These are phyloP conservation scores for Raffaelea arxii DNA, from an alignment of 2,329 filamentous ascomycete species.

Conservation along the genomic window DNA sequence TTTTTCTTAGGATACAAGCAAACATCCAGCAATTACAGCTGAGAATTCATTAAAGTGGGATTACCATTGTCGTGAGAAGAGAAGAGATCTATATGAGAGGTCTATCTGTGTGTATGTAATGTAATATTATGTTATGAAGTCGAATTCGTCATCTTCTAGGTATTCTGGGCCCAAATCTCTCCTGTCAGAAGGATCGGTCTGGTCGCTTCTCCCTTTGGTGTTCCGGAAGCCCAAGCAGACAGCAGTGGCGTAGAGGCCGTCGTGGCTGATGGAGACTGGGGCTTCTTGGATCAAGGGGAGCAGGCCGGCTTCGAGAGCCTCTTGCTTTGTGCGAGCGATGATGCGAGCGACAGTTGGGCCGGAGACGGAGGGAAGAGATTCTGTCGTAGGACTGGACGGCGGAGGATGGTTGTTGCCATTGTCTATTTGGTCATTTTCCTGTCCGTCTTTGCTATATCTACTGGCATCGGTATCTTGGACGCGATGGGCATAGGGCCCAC, in stretches of 20 bases:
- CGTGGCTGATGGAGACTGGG: slow-evolving; percentile 75
- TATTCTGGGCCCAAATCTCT: no score
- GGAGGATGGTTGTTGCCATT: neutral
- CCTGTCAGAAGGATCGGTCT: no score
- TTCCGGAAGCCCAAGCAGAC: slow-evolving; percentile 44
- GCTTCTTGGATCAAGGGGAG: slow-evolving; percentile 53
- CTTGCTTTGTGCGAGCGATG: neutral
- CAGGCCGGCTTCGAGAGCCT: neutral
- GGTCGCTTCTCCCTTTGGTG: neutral
- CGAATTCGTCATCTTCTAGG: no score
- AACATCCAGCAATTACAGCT: no score
- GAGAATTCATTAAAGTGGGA: no score
- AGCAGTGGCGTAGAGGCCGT: slow-evolving; percentile 70
- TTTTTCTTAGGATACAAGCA: neutral
- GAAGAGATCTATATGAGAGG: no score
- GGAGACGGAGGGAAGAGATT: no score
- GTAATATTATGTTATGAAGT: no score
- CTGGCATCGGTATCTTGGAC: slow-evolving; percentile 5
- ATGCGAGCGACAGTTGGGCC: no score
- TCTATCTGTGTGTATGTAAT: no score
- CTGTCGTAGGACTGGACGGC: neutral
- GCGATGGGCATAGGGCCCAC: slow-evolving; percentile 32
- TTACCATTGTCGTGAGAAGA: no score
- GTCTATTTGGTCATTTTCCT: no score
- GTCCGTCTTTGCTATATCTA: slow-evolving; percentile 12